A percentile compares a stretch with the other conserved stretches of the same genome.
phyloP scores from a whole-genome alignment of 2,329 filamentous ascomycete species.

The Trichoderma polysporum region DNA sequence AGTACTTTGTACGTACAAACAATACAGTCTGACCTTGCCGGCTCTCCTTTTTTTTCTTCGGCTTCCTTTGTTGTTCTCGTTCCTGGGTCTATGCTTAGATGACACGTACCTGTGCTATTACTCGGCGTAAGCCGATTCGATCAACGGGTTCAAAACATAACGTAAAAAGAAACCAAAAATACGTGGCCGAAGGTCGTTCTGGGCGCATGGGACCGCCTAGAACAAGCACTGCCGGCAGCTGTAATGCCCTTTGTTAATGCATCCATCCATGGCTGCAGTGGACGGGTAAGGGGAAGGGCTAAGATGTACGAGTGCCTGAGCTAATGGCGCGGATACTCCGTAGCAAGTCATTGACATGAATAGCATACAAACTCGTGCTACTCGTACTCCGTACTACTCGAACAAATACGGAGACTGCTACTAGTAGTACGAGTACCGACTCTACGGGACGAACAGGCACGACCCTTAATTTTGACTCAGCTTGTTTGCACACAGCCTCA shows the following conservation, averaged over 20 bases:
- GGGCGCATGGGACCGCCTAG: neutral
- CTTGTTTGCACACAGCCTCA: neutral
- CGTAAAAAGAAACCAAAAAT: slow-evolving; percentile 18
- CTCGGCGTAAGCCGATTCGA: slow-evolving; percentile 20
- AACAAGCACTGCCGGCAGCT: slow-evolving; percentile 11
- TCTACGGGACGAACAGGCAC: neutral
- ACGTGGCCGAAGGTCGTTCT: slow-evolving; percentile 3
- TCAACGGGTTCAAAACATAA: neutral
- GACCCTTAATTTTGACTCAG: neutral
- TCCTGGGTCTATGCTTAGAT: neutral
- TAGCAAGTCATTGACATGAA: too few relatives aligned
- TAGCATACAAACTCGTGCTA: too few relatives aligned
- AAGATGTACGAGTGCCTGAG: neutral
- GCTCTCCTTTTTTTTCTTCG: neutral
- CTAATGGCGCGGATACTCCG: neutral
- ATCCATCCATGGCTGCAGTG: too few relatives aligned
- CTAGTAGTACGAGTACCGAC: neutral
- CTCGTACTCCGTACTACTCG: neutral
- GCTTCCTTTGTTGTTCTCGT: neutral
- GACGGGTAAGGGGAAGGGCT: neutral
- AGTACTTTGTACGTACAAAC: slow-evolving; percentile 14
- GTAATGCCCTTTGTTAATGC: neutral
- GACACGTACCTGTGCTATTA: slow-evolving; percentile 3
- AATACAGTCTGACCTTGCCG: neutral
- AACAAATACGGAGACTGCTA: neutral